Evolutionary conservation across 2,329 filamentous ascomycete species (phyloP), one percentile per base, ranked within the genome.

Genomic region (Didymellaceae sp.): DNA sequence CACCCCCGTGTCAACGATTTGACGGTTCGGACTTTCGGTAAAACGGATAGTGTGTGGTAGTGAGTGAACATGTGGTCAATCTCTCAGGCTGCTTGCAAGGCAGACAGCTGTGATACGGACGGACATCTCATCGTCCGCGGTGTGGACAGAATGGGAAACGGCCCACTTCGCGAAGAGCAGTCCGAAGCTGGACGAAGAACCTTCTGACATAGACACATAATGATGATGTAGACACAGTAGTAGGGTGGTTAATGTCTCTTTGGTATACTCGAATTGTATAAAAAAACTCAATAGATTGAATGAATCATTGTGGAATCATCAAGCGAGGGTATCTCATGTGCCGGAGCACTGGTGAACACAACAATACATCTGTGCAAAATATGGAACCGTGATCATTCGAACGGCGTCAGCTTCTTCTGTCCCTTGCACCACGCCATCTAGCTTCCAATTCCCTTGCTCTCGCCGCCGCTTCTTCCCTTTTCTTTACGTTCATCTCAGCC

Each of bases 391-490:
- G n/a, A n/a, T n/a, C n/a, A n/a, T n/a, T n/a, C n/a, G n/a, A n/a
- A 37, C 2, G n/a, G 10, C 18, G 6, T 53, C 50, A 53, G n/a
- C 13, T 33, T 38, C 42, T 51, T 11, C 50, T 22, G 10, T 52
- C 47, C 18, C 58, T 44, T 34, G 54, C 54, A 20, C 51, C 54
- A 22, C 59, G 71, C 77, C 77, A 80, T 41, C 75, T 65, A 25
- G 68, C 68, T 44, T 78, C 75, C 51, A 80, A 50, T 49, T 80
- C 77, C 45, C 73, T 65, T 37, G 77, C 77, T 52, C 77, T 63
- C 25, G 71, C 67, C 10, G 73, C 66, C n/a, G 77, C 77, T 53
- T 75, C 75, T 10, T 58, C 58, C 24, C 76, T 62, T 45, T 69
- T 74, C 34, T 54, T 63, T 7, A 66, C 71, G 21, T 72, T 70